Conservation (phyloP, 257 asterid species). For the Pogostemon cablin region DNA sequence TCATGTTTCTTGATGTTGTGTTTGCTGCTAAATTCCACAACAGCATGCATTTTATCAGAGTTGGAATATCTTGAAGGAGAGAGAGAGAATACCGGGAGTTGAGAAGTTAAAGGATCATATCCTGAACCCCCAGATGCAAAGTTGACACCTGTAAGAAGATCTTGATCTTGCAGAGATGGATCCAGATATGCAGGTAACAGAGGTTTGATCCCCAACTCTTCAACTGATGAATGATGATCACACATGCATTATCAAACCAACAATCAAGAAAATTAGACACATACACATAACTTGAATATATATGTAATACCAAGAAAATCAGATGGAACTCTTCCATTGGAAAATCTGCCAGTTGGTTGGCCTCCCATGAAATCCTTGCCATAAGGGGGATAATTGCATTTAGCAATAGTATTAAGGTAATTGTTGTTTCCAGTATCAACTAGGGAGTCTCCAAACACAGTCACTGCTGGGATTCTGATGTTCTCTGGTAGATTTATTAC, state of each 20-base stretch:
- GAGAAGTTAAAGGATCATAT: constrained; percentile 61
- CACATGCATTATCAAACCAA: no score
- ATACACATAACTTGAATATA: no score
- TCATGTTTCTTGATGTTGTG: no score
- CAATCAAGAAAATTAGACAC: no score
- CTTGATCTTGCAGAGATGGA: constrained; percentile 43
- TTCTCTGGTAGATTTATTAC: constrained; percentile 26
- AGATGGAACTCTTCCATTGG: not conserved
- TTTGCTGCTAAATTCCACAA: no score
- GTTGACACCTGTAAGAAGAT: constrained; percentile 68
- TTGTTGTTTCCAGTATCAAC: not conserved
- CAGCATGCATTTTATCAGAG: no score
- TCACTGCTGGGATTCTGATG: constrained; percentile 1
- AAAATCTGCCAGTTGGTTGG: constrained; percentile 7
- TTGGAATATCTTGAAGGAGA: not conserved
- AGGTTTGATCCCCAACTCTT: constrained; percentile 55
- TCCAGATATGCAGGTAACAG: constrained; percentile 58
- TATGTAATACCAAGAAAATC: not conserved
- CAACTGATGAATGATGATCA: constrained; percentile 36
- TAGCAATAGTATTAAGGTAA: not conserved
- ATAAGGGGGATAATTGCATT: not conserved
- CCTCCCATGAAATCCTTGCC: not conserved
- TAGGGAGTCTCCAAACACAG: not conserved
- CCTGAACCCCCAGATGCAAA: constrained; percentile 80
- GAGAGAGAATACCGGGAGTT: not conserved